phyloP scores from a whole-genome alignment of 2,329 filamentous ascomycete genomes.

The Gaeumannomyces sp. region DNA sequence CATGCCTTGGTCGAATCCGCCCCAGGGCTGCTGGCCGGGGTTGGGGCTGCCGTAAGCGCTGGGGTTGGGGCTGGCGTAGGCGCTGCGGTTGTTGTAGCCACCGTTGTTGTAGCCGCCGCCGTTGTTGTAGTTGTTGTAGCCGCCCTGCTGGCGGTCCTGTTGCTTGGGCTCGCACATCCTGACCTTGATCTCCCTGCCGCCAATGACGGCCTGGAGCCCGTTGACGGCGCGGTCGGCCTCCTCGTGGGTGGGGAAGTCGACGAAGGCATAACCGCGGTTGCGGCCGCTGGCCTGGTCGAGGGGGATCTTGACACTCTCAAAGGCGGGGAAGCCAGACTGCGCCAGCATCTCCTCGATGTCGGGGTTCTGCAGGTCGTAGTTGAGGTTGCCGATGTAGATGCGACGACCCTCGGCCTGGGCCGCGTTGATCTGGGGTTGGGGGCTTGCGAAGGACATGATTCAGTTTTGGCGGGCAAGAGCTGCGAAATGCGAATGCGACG shows the following conservation, averaged over 20 bases:
- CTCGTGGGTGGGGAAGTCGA: slow-evolving; percentile 55
- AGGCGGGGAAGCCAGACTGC: slow-evolving; percentile 27
- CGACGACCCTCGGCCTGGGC: slow-evolving; percentile 9
- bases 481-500: not conserved
- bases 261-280: slow-evolving; percentile 71
- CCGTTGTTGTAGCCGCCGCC: slow-evolving; percentile 9
- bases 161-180: slow-evolving; percentile 57
- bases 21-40: slow-evolving; percentile 33
- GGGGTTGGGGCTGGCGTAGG: slow-evolving; percentile 15
- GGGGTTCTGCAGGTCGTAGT: slow-evolving; percentile 40
- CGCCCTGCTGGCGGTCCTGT: slow-evolving; percentile 33
- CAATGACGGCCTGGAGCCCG: slow-evolving; percentile 47
- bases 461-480: not conserved
- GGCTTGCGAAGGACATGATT: slow-evolving; percentile 7
- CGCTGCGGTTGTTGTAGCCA: slow-evolving; percentile 8
- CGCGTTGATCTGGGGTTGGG: slow-evolving; percentile 4
- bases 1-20: slow-evolving; percentile 25
- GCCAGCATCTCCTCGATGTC: slow-evolving; percentile 30
- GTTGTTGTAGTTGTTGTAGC: slow-evolving; percentile 3
- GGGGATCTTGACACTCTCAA: slow-evolving; percentile 59
- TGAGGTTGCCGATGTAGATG: slow-evolving; percentile 61
- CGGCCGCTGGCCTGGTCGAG: slow-evolving; percentile 61
- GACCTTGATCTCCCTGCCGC: slow-evolving; percentile 55
- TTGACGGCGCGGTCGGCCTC: slow-evolving; percentile 52
- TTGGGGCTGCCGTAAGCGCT: not conserved